Evolutionary conservation across 164 flowering plant species (phyloP).

Genomic region (Vitis riparia): DNA sequence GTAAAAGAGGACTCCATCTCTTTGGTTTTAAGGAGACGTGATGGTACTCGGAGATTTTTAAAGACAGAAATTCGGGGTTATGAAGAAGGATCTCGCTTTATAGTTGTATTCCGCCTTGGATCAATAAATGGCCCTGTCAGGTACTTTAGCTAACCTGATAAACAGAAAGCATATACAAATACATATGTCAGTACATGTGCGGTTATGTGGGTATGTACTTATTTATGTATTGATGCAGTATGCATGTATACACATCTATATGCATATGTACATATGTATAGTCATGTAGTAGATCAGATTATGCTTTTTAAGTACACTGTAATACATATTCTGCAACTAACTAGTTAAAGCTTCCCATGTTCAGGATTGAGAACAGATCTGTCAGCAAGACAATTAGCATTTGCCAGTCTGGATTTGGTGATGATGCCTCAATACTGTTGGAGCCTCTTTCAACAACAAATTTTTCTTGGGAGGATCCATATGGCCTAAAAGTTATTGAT

Average conservation of each 20-base stretch:
- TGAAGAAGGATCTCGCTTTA: slow-evolving; percentile 96
- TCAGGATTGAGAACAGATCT: slow-evolving; percentile 92
- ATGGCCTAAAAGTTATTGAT: slow-evolving; percentile 74
- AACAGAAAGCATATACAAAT: too few relatives aligned
- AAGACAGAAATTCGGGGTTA: slow-evolving; percentile 88
- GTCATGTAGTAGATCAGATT: not conserved
- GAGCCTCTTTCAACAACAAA: slow-evolving; percentile 70
- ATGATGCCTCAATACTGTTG: slow-evolving; percentile 68
- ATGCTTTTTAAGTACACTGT: not conserved
- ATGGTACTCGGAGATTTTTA: slow-evolving; percentile 58
- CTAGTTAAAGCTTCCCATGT: slow-evolving; percentile 9
- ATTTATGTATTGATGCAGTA: not conserved
- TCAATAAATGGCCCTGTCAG: slow-evolving; percentile 77
- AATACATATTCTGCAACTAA: slow-evolving; percentile 1
- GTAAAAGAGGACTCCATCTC: slow-evolving; percentile 75
- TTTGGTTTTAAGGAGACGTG: slow-evolving; percentile 53
- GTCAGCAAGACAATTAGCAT: slow-evolving; percentile 44
- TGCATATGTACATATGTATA: not conserved
- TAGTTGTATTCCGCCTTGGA: slow-evolving; percentile 88
- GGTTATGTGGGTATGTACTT: too few relatives aligned
- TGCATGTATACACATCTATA: not conserved
- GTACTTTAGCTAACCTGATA: slow-evolving; percentile 29
- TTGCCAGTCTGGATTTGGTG: slow-evolving; percentile 84
- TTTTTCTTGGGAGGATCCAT: slow-evolving; percentile 93
- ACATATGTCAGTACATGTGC: too few relatives aligned